Percentiles rank a stretch among this genome's conserved stretches.
These are phyloP conservation scores for Trichoderma asperelloides DNA, from an alignment of 495 filamentous ascomycete genomes.

Conservation along the genomic window DNA sequence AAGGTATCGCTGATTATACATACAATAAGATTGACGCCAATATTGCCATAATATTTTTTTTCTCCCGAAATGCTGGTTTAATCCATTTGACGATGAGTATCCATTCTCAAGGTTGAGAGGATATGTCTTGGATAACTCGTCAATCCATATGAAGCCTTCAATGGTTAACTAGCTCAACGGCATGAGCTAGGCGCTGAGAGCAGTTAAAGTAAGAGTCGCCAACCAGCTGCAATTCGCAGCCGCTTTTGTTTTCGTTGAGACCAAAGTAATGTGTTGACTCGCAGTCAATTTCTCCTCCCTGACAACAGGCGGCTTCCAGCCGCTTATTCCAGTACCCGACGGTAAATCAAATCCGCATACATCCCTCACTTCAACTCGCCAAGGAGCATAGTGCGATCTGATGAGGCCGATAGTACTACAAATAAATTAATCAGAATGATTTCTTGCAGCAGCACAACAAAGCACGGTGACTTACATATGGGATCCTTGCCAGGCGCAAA, in stretches of 20 bases:
- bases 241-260: too few relatives aligned
- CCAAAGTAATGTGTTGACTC: too few relatives aligned
- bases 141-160: too few relatives aligned
- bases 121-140: too few relatives aligned
- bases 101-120: too few relatives aligned
- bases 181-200: too few relatives aligned
- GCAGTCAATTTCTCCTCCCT: too few relatives aligned
- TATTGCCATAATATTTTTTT: neutral
- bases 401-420: constrained; percentile 75
- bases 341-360: neutral
- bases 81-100: neutral
- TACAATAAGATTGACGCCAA: neutral
- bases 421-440: constrained; percentile 26
- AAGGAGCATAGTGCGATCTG: constrained; percentile 68
- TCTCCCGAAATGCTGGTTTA: neutral
- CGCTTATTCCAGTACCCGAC: neutral
- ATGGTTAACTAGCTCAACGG: too few relatives aligned
- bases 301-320: neutral
- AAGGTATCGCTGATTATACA: neutral
- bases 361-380: constrained; percentile 55
- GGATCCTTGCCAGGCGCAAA: constrained; percentile 78
- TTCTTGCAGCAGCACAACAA: neutral
- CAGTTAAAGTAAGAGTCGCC: too few relatives aligned
- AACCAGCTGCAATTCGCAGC: too few relatives aligned
- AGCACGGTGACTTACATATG: constrained; percentile 59